phyloP scores from a whole-genome alignment of 2,329 filamentous ascomycete species.

The Hortaea werneckii region DNA sequence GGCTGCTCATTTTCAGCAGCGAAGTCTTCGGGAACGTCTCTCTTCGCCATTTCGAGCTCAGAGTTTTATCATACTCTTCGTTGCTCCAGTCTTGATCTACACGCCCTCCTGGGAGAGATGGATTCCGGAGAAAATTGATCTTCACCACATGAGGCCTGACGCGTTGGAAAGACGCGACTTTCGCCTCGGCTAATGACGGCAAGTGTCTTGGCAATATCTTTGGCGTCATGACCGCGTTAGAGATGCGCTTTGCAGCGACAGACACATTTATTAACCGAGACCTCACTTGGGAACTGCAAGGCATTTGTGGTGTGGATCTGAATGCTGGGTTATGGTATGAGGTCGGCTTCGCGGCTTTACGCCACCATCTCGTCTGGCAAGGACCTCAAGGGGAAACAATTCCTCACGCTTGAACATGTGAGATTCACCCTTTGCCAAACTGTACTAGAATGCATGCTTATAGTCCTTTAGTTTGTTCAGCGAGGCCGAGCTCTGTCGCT shows the following conservation, averaged over 20 bases:
- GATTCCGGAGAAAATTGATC: too few relatives aligned
- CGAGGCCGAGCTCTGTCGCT: constrained; percentile 36
- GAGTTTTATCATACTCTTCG: too few relatives aligned
- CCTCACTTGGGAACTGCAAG: too few relatives aligned
- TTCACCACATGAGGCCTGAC: too few relatives aligned
- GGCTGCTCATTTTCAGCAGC: too few relatives aligned
- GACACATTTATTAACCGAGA: too few relatives aligned
- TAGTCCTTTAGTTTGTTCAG: constrained; percentile 35
- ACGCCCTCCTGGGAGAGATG: too few relatives aligned
- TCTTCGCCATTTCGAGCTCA: too few relatives aligned
- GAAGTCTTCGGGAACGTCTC: too few relatives aligned
- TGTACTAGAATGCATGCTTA: too few relatives aligned
- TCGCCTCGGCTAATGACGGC: not conserved
- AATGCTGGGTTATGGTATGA: not conserved
- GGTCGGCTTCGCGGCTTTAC: constrained; percentile 4
- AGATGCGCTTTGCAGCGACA: not conserved
- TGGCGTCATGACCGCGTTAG: not conserved
- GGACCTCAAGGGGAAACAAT: constrained; percentile 21
- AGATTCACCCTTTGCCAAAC: not conserved
- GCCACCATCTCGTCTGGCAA: constrained; percentile 23
- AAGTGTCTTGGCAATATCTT: not conserved
- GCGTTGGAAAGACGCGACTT: too few relatives aligned
- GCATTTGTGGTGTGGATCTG: not conserved
- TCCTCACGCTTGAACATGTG: constrained; percentile 29
- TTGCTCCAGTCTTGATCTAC: too few relatives aligned